phyloP scores from a whole-genome alignment of 805 yeast genomes.

The Monosporozyma yasuniensis region DNA sequence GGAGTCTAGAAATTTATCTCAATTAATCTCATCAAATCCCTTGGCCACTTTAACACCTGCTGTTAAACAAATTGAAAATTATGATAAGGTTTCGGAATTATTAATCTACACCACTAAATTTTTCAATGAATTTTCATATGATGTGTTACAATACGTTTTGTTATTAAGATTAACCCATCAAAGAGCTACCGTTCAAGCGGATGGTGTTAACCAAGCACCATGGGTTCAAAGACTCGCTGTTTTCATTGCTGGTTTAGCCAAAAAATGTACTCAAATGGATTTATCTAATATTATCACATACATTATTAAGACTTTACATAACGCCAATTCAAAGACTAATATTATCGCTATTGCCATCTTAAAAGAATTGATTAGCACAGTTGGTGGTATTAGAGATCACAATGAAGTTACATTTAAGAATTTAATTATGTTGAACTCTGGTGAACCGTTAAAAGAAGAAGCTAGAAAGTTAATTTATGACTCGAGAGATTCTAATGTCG shows the following conservation, averaged over 20 bases:
- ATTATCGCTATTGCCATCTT: conserved; percentile 54
- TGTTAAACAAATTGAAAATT: conserved; percentile 79
- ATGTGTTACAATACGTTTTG: conserved; percentile 65
- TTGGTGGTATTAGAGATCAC: conserved; percentile 72
- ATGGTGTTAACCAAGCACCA: conserved; percentile 70
- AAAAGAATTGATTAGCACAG: conserved; percentile 54
- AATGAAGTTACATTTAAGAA: conserved; percentile 60
- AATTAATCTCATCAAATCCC: conserved; percentile 68
- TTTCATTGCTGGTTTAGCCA: conserved; percentile 67
- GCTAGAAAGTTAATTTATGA: conserved; percentile 49
- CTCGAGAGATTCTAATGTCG: conserved; percentile 38
- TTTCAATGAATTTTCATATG: conserved; percentile 77
- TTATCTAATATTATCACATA: conserved; percentile 52
- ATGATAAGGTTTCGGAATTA: conserved; percentile 72
- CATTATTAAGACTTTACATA: conserved; percentile 53
- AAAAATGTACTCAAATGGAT: conserved; percentile 46
- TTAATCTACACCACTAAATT: conserved; percentile 71
- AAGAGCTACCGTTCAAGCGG: conserved; percentile 58
- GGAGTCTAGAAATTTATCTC: conserved; percentile 66
- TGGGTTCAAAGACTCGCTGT: conserved; percentile 82
- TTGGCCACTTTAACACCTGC: conserved; percentile 63
- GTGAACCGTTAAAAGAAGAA: conserved; percentile 43
- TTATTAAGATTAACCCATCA: conserved; percentile 61
- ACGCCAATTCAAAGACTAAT: conserved; percentile 32
- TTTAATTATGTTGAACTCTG: conserved; percentile 57